These are phyloP conservation scores for Tulasnella sp. DNA, from an alignment of 768 basidiomycete species.

Conservation along the genomic window DNA sequence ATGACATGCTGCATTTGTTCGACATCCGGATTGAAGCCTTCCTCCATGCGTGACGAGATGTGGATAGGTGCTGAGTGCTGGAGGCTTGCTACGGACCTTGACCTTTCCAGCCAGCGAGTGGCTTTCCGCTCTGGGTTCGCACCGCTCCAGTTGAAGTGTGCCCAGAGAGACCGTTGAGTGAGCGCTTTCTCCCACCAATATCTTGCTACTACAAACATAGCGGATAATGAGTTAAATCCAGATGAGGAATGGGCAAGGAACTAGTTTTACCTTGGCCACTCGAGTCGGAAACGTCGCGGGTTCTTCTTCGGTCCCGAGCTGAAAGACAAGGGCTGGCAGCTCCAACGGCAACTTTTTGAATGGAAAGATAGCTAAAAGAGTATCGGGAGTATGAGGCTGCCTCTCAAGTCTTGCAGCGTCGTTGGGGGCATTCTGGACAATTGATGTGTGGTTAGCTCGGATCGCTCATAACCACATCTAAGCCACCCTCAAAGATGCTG, in stretches of 20 bases:
- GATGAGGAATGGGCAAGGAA: too few species aligned
- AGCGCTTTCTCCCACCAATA: slow-evolving; percentile 5
- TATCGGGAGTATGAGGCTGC: too few species aligned
- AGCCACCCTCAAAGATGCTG: too few species aligned
- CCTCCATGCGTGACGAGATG: background rate
- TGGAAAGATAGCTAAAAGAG: too few species aligned
- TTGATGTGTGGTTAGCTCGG: too few species aligned
- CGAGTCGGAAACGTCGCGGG: slow-evolving; percentile 10
- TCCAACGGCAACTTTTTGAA: slow-evolving; percentile 1
- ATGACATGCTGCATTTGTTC: background rate
- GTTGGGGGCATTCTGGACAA: too few species aligned
- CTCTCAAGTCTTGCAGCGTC: too few species aligned
- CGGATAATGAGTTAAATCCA: background rate
- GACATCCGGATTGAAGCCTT: slow-evolving; percentile 9
- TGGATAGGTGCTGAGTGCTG: background rate
- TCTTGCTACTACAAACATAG: background rate
- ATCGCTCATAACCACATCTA: too few species aligned
- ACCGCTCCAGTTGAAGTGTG: slow-evolving; percentile 1
- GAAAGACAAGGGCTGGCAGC: slow-evolving; percentile 7
- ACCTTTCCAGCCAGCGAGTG: background rate
- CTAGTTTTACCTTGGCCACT: slow-evolving; percentile 7
- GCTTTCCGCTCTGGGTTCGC: background rate
- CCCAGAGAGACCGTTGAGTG: background rate
- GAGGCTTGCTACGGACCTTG: background rate
- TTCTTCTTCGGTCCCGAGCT: background rate